Conservation (phyloP, 441 rosid species). For the Geranium incanum region DNA sequence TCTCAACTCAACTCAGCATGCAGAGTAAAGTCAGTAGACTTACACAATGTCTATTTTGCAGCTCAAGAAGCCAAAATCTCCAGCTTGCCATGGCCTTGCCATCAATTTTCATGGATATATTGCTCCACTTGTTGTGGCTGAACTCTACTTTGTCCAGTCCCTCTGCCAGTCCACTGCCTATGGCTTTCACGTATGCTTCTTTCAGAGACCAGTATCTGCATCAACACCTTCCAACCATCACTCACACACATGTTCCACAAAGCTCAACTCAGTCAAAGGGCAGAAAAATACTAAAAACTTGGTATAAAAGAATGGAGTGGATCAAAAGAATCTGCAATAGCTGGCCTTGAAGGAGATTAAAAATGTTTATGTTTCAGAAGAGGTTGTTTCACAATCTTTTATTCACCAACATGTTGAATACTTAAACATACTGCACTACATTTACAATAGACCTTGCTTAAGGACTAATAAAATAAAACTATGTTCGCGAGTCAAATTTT, state of each 20-base stretch:
- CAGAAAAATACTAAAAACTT: background rate
- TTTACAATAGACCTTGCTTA: too few relatives aligned
- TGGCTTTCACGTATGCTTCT: slow-evolving; percentile 71
- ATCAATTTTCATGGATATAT: slow-evolving; percentile 36
- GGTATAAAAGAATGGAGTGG: too few relatives aligned
- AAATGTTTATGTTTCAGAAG: background rate
- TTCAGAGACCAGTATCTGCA: slow-evolving; percentile 62
- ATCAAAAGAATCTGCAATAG: too few relatives aligned
- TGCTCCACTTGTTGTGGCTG: slow-evolving; percentile 44
- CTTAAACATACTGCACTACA: too few relatives aligned
- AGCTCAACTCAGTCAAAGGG: background rate
- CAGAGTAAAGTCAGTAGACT: slow-evolving; percentile 10
- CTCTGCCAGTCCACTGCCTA: slow-evolving; percentile 43
- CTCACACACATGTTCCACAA: background rate
- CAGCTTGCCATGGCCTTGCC: slow-evolving; percentile 34
- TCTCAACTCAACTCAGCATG: background rate
- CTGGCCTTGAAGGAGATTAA: background rate
- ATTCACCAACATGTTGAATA: too few relatives aligned
- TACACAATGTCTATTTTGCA: slow-evolving; percentile 41
- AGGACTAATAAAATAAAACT: too few relatives aligned
- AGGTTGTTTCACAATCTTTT: background rate
- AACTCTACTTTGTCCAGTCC: slow-evolving; percentile 52
- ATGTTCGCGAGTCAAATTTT: too few relatives aligned
- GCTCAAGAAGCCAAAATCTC: slow-evolving; percentile 50
- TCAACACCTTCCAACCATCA: slow-evolving; percentile 2